phyloP scores from a whole-genome alignment of 768 basidiomycete genomes.

The Lentinula guzmanii region DNA sequence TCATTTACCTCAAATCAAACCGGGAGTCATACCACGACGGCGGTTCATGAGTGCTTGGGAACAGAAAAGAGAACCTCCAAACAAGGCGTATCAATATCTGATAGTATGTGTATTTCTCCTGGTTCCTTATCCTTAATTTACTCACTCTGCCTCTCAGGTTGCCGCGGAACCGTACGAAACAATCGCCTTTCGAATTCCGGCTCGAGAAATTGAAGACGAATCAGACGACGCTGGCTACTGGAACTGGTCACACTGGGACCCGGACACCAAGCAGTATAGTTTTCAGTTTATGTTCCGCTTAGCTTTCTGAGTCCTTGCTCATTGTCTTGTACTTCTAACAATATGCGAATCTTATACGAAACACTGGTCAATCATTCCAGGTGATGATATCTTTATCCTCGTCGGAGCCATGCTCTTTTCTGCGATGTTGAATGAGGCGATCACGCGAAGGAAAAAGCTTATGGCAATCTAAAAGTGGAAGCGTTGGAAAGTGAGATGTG shows the following conservation, averaged over 20 bases:
- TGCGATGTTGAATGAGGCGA: conserved; percentile 63
- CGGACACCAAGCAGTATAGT: conserved; percentile 97
- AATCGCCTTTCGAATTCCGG: conserved; percentile 97
- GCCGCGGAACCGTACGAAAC: conserved; percentile 99
- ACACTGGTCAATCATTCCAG: conserved; percentile 54
- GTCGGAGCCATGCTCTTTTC: conserved; percentile 58
- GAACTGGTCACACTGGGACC: conserved; percentile 99
- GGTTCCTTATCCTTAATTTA: conserved; percentile 12
- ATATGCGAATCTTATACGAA: neutral
- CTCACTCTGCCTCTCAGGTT: conserved; percentile 46
- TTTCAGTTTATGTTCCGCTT: conserved; percentile 96
- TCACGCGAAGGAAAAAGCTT: conserved; percentile 70
- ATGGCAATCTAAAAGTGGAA: conserved; percentile 44
- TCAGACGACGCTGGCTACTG: conserved; percentile 84
- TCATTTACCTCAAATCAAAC: conserved; percentile 90
- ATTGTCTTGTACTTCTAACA: neutral
- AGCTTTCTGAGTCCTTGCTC: conserved; percentile 21
- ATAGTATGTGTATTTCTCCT: conserved; percentile 56
- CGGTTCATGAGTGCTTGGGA: conserved; percentile 99
- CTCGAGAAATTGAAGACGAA: conserved; percentile 95
- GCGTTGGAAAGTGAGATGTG: neutral
- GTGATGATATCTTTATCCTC: conserved; percentile 55
- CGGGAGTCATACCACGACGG: conserved; percentile 75
- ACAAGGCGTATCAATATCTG: conserved; percentile 95
- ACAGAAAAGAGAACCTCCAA: conserved; percentile 91